Conservation (phyloP, 1,284 basidiomycete genomes). For the Caloboletus inedulis region DNA sequence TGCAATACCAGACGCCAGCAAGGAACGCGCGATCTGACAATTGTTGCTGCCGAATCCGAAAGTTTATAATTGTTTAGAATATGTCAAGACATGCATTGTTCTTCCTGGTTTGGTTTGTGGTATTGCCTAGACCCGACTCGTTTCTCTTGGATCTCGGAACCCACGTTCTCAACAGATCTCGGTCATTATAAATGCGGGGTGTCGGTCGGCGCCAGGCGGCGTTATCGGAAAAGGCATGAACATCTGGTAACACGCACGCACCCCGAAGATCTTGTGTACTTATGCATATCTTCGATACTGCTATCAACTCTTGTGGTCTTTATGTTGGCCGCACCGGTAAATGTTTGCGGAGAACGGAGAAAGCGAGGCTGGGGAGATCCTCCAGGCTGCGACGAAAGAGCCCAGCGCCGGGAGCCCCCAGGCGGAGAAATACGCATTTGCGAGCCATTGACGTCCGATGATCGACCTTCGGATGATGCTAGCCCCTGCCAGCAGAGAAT, state of each 20-base stretch:
- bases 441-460: constrained; percentile 9
- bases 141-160: constrained; percentile 30
- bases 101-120: constrained; percentile 35
- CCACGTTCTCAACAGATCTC: constrained; percentile 27
- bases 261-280: constrained; percentile 34
- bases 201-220: constrained; percentile 28
- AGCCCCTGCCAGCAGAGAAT: constrained; percentile 35
- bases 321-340: constrained; percentile 31
- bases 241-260: constrained; percentile 32
- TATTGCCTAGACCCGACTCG: constrained; percentile 25
- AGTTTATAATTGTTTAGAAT: constrained; percentile 20
- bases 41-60: neutral
- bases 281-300: constrained; percentile 33
- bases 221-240: constrained; percentile 34
- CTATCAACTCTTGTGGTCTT: constrained; percentile 20
- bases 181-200: constrained; percentile 23
- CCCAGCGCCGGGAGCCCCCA: constrained; percentile 18
- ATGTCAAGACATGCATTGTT: constrained; percentile 32
- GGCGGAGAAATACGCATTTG: constrained; percentile 19
- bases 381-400: constrained; percentile 18
- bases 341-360: constrained; percentile 34
- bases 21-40: constrained; percentile 25
- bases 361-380: constrained; percentile 23
- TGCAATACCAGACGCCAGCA: constrained; percentile 30
- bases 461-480: too few relatives aligned